Evolutionary conservation across 2,329 filamentous ascomycete genomes (phyloP).

Genomic region (Rutstroemia sydowiana): DNA sequence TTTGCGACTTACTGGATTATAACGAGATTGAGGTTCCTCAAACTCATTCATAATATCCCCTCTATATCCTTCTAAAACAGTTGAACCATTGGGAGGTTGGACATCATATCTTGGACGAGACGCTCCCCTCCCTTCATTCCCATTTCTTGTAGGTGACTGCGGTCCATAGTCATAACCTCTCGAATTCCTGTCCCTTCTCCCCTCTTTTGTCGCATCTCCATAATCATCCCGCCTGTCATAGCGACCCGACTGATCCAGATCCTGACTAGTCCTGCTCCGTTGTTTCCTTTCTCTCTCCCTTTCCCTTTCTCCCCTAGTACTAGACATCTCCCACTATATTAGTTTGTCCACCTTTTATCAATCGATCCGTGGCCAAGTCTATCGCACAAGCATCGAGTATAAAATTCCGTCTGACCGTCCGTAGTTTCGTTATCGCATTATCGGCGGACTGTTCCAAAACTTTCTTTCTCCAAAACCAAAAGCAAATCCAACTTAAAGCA

Average conservation of each 20-base stretch:
- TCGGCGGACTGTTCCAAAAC: not conserved
- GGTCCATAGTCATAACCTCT: not conserved
- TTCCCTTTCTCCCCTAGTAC: conserved; percentile 4
- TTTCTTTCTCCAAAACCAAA: not conserved
- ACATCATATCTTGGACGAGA: conserved; percentile 3
- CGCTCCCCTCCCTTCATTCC: not conserved
- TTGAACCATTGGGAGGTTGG: conserved; percentile 23
- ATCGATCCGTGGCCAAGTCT: not conserved
- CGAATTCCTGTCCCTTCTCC: not conserved
- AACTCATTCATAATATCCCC: conserved; percentile 47
- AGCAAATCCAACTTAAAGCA: not conserved
- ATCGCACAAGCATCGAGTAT: not conserved
- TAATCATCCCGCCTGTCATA: not conserved
- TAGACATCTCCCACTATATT: not conserved
- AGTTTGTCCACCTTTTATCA: not conserved
- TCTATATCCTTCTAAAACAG: conserved; percentile 52
- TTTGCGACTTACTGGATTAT: conserved; percentile 44
- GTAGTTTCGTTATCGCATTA: conserved; percentile 6
- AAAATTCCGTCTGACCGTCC: not conserved
- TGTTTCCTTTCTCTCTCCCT: not conserved
- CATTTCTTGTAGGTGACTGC: not conserved
- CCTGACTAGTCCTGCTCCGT: conserved; percentile 5
- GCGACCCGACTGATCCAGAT: not conserved
- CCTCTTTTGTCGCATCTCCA: not conserved
- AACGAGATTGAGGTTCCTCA: conserved; percentile 45